Base-by-base conservation (phyloP, 2,329 filamentous ascomycete genomes). In the Leptographium procerum region DNA sequence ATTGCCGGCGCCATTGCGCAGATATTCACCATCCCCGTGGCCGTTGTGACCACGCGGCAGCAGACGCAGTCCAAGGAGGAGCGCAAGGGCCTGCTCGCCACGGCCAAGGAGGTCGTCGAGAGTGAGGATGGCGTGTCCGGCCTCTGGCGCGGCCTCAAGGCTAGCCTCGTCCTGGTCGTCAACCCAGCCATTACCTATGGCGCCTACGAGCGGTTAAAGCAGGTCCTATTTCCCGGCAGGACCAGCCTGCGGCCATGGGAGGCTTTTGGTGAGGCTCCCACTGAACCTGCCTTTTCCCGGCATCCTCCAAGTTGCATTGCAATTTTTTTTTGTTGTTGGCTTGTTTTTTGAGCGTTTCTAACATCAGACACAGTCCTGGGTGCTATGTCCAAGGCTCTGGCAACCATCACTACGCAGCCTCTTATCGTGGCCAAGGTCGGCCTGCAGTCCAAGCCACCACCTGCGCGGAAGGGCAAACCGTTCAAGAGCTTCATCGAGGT, bases 151-250 rank as follows among this genome's bases (percentile, higher is more conserved):
- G 94, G 94, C 10, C 74, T 99, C 65, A 96, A 96, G 75, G 94
- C 94, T 57, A 96, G 91, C 71, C 79, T 99, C 69, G 92, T 99
- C 33, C 80, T 99, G 60, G 92, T 97, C 13, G 83, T 97, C 61
- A 99, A 99, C 70, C 94, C 94, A 13, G 89, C 91, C 52, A 99
- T 99, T 70, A 99, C 94, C 52, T 99, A 99, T 67, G 94, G 94
- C 57, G 91, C 91, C 57, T 99, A 97, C 69, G 91, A 99, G 75
- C 84, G 91, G 64, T 75, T 97, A 64, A 88, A 88, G 72, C 85
- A 87, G 40, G 66, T 83, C 11, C 66, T 96, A 29, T 97, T 90
- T 70, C 87, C 89, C 0, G 87, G 85, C 31, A 91, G 88, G 75
- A 75, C 78, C 34, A 88, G 78, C 62, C 73, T 99, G 61, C 87